These are phyloP conservation scores for Hymenoscyphus fructigenus DNA, from an alignment of 2,329 filamentous ascomycete genomes.

Conservation along the genomic window DNA sequence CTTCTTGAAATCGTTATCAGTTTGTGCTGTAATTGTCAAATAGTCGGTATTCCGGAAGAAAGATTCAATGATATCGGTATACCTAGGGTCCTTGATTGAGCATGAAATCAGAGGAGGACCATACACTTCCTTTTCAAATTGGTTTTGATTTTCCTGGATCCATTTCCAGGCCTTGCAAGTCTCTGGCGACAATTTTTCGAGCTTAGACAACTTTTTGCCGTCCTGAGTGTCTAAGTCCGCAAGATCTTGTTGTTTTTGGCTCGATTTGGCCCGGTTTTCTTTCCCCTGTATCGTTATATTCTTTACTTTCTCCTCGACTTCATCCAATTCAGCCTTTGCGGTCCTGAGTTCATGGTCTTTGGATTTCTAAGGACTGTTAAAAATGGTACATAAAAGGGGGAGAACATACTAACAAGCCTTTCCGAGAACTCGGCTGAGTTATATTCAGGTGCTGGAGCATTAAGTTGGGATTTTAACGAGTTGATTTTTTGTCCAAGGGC, in stretches of 20 bases:
- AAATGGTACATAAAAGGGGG: not conserved
- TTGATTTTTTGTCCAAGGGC: slow-evolving; percentile 58
- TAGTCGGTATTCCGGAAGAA: slow-evolving; percentile 54
- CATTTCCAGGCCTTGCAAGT: slow-evolving; percentile 74
- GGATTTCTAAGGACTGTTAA: slow-evolving; percentile 45
- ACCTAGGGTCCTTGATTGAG: slow-evolving; percentile 58
- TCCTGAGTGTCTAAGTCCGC: slow-evolving; percentile 67
- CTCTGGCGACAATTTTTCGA: slow-evolving; percentile 62
- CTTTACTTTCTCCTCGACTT: slow-evolving; percentile 28
- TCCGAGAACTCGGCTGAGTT: slow-evolving; percentile 43
- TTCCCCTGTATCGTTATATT: slow-evolving; percentile 41
- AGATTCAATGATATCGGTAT: slow-evolving; percentile 59
- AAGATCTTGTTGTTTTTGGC: slow-evolving; percentile 49
- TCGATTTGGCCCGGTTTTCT: slow-evolving; percentile 42
- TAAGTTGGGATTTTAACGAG: slow-evolving; percentile 60
- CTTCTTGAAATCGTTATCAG: slow-evolving; percentile 69
- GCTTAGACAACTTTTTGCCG: slow-evolving; percentile 69
- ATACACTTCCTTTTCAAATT: slow-evolving; percentile 62
- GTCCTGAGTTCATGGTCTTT: slow-evolving; percentile 58
- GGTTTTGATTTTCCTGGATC: slow-evolving; percentile 68
- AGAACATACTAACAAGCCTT: slow-evolving; percentile 37
- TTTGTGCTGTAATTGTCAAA: slow-evolving; percentile 72
- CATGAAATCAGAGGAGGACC: slow-evolving; percentile 66
- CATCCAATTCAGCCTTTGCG: slow-evolving; percentile 43
- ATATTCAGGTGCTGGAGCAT: slow-evolving; percentile 64